Conservation (phyloP, 495 filamentous ascomycete genomes). For the Trichoderma erinaceum region DNA sequence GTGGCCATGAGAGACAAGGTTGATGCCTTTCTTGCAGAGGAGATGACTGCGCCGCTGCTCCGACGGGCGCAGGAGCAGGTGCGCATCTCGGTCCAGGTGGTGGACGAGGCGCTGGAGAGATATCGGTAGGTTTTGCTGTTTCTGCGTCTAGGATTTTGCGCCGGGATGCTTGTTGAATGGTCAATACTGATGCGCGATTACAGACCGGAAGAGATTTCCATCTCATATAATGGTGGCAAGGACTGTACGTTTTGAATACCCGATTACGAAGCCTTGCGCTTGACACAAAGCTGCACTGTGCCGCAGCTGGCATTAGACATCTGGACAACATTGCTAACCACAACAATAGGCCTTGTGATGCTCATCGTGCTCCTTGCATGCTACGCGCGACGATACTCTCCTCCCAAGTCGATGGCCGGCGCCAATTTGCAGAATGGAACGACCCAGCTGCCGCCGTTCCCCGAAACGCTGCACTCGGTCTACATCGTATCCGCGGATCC, state of each 20-base stretch:
- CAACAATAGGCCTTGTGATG: constrained; percentile 54
- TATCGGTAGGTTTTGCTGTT: constrained; percentile 52
- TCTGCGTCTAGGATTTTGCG: constrained; percentile 13
- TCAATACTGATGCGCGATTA: constrained; percentile 1
- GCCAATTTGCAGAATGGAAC: constrained; percentile 17
- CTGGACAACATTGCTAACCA: neutral
- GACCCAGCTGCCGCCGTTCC: constrained; percentile 25
- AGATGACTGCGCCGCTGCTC: constrained; percentile 51
- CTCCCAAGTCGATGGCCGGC: neutral
- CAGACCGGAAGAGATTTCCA: constrained; percentile 70
- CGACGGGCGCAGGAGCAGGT: constrained; percentile 66
- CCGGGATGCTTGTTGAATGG: neutral
- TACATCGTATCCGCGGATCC: constrained; percentile 79
- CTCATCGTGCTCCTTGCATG: constrained; percentile 80
- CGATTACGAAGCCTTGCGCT: neutral
- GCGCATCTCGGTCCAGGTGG: constrained; percentile 59
- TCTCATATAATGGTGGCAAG: constrained; percentile 97
- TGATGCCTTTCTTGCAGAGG: constrained; percentile 58
- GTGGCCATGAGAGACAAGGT: constrained; percentile 52
- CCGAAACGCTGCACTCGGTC: constrained; percentile 60
- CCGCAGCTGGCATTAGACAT: neutral
- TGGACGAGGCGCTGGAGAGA: constrained; percentile 60
- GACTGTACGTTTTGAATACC: constrained; percentile 52
- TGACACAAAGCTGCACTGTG: neutral
- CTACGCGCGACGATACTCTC: constrained; percentile 35